Evolutionary conservation across 495 filamentous ascomycete species (phyloP).

Genomic region (Neurospora sp.): DNA sequence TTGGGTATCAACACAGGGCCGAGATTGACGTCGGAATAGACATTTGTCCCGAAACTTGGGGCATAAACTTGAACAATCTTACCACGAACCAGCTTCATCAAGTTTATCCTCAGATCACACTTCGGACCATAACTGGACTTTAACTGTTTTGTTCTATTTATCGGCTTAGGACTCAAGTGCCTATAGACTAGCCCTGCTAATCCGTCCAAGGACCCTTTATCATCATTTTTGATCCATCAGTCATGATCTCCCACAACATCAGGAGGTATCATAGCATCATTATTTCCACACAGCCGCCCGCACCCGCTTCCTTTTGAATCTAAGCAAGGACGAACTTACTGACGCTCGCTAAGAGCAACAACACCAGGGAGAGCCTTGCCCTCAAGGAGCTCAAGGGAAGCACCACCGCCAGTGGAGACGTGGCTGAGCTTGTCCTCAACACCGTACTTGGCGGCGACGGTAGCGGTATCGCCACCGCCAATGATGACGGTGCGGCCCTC

Average conservation of each 20-base stretch:
- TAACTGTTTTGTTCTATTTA: constrained; percentile 3
- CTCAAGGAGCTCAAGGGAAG: constrained; percentile 90
- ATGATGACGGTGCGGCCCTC: constrained; percentile 92
- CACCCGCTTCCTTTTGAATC: neutral
- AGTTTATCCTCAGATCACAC: neutral
- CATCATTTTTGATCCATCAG: neutral
- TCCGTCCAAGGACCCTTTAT: constrained; percentile 9
- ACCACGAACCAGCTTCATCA: neutral
- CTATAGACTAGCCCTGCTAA: constrained; percentile 22
- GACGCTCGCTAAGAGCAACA: constrained; percentile 72
- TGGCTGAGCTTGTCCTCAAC: constrained; percentile 95
- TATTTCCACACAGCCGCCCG: neutral
- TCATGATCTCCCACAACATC: neutral
- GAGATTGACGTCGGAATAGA: neutral
- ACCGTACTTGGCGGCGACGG: constrained; percentile 93
- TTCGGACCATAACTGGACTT: neutral
- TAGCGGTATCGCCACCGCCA: constrained; percentile 95
- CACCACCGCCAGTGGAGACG: constrained; percentile 94
- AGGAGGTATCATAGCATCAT: constrained; percentile 2
- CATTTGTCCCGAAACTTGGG: neutral
- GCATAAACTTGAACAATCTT: too few species aligned
- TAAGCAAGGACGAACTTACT: constrained; percentile 8
- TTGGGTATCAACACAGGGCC: too few species aligned
- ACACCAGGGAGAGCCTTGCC: constrained; percentile 97
- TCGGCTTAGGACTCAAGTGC: neutral